Conservation (phyloP, 805 yeast genomes). For the Tetrapisispora iriomotensis region DNA sequence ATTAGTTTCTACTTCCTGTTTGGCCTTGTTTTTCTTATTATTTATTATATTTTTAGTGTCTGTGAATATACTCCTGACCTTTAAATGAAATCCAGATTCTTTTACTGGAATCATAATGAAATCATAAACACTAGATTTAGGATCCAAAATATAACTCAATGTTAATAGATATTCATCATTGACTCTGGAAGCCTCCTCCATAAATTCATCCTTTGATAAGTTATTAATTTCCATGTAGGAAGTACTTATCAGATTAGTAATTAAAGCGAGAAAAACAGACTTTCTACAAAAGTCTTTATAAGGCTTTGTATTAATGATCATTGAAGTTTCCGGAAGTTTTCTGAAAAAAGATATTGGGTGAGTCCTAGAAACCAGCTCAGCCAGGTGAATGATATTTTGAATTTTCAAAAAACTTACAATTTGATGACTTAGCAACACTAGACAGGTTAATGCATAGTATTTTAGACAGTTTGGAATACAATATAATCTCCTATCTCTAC, state of each 20-base stretch:
- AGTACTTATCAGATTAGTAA: slow-evolving; percentile 11
- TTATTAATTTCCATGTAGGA: slow-evolving; percentile 6
- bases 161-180: background rate
- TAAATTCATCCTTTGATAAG: slow-evolving; percentile 43
- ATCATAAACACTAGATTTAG: slow-evolving; percentile 17
- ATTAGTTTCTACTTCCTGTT: no score
- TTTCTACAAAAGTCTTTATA: slow-evolving; percentile 11
- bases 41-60: slow-evolving; percentile 1
- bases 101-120: slow-evolving; percentile 18
- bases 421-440: background rate
- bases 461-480: background rate
- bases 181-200: slow-evolving; percentile 34
- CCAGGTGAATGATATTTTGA: background rate
- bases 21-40: background rate
- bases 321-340: background rate
- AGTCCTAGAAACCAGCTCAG: background rate
- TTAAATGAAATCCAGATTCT: slow-evolving; percentile 22
- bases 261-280: slow-evolving; percentile 12
- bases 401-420: background rate
- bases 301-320: slow-evolving; percentile 9
- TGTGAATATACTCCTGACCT: slow-evolving; percentile 14
- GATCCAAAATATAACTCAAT: slow-evolving; percentile 9
- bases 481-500: background rate
- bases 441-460: background rate
- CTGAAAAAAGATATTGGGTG: background rate